These are phyloP conservation scores for Favolaschia claudopus DNA, from an alignment of 768 basidiomycete genomes.

Conservation along the genomic window DNA sequence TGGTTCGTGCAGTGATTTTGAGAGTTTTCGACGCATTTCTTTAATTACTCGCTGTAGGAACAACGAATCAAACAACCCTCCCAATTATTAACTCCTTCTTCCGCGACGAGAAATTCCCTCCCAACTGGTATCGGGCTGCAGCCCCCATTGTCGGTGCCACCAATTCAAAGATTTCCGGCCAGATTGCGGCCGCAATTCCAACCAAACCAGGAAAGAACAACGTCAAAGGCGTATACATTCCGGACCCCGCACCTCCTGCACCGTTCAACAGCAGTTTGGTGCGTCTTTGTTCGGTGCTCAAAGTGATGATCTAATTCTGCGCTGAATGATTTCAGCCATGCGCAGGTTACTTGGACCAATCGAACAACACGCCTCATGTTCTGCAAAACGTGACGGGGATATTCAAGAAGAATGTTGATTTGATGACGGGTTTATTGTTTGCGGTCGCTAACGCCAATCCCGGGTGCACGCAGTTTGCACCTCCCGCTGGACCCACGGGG, in stretches of 20 bases:
- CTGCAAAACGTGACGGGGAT: not conserved
- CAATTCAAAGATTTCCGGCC: not conserved
- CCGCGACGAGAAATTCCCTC: constrained; percentile 5
- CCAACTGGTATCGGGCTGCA: constrained; percentile 2
- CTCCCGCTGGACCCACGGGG: no score
- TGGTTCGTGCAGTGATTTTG: no score
- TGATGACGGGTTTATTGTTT: constrained; percentile 6
- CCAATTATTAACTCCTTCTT: constrained; percentile 1
- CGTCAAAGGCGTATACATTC: constrained; percentile 12
- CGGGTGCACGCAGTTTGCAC: no score
- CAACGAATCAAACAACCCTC: not conserved
- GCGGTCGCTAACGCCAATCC: no score
- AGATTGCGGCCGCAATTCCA: constrained; percentile 10
- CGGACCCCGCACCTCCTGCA: constrained; percentile 12
- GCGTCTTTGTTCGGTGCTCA: no score
- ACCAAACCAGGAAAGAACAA: constrained; percentile 12
- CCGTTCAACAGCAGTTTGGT: constrained; percentile 18
- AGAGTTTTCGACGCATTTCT: no score
- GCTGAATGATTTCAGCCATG: not conserved
- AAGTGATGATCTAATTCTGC: no score
- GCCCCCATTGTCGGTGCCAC: not conserved
- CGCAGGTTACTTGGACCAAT: not conserved
- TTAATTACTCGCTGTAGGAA: no score
- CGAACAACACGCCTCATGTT: not conserved
- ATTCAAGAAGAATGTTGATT: constrained; percentile 7